Evolutionary conservation across 1,139 yeast species (phyloP), one percentile per base, ranked within the genome.

Genomic region (Candida neerlandica): DNA sequence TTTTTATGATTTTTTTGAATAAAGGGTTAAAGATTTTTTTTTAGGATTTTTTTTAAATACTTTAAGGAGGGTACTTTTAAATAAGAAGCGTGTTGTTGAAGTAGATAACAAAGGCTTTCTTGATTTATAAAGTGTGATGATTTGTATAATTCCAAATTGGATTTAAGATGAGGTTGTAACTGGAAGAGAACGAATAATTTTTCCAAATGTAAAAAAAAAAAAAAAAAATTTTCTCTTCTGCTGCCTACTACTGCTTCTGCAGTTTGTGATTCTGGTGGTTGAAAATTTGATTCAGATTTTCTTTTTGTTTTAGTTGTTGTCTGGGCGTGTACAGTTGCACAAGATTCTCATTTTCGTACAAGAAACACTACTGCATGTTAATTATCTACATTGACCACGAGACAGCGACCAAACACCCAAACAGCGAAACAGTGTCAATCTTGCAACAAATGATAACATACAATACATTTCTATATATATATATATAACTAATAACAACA

Each of bases 1-100:
- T 52, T 50, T 50, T 51, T 49, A 40, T 46, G 45, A 40, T 32
- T 32, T 35, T 50, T 53, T 54, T 48, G 18, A 30, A 41, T 29
- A 46, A 27, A 39, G 46, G 43, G 43, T 32, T 41, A 39, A 32
- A 34, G 33, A 30, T 37, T 34, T 34, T 48, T 48, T 50, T 49
- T 51, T 51, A 37, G 26, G 10, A 16, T 16, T 43, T 44, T 48
- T 47, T 50, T 46, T 41, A 32, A 43, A 32, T 43, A 43, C 45
- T 41, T 41, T 41, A 41, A 30, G 35, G 35, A 12, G 26, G 39
- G 43, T 43, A 29, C 32, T 42, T 46, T 38, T 40, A 40, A 40
- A 45, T 34, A 45, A 45, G 44, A 44, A 44, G 47, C 43, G 32
- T 38, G 29, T 15, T 30, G 29, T 19, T 35, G 18, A 1, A 15